Conservation (phyloP, 2,329 filamentous ascomycete genomes). For the Sclerotinia minor region DNA sequence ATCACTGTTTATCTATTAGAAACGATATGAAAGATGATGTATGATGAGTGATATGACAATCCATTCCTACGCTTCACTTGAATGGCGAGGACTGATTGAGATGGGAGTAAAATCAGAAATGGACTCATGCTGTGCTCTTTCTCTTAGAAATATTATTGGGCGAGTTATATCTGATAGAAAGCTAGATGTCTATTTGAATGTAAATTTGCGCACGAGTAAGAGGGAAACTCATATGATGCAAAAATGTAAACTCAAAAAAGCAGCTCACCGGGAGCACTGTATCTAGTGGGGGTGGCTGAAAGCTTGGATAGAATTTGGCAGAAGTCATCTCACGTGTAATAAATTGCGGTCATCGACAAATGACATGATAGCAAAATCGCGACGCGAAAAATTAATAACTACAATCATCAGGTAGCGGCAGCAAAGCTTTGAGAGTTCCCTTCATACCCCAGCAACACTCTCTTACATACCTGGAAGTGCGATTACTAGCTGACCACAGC, state of each 20-base stretch:
- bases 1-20: background rate
- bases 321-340: background rate
- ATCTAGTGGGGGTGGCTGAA: slow-evolving; percentile 19
- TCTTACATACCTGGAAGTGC: slow-evolving; percentile 3
- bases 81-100: background rate
- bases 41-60: background rate
- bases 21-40: background rate
- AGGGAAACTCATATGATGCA: too few relatives aligned
- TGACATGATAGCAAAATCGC: slow-evolving; percentile 23
- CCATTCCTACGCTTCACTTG: background rate
- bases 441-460: slow-evolving; percentile 20
- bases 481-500: background rate
- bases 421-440: slow-evolving; percentile 17
- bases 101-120: background rate
- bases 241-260: background rate
- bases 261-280: background rate
- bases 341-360: background rate
- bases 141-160: background rate
- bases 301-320: background rate
- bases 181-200: too few relatives aligned
- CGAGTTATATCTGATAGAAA: background rate
- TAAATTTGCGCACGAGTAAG: background rate
- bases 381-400: slow-evolving; percentile 26
- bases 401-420: slow-evolving; percentile 18
- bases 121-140: background rate